Conservation (phyloP, 148 eudicot species). For the Cornus kousa region DNA sequence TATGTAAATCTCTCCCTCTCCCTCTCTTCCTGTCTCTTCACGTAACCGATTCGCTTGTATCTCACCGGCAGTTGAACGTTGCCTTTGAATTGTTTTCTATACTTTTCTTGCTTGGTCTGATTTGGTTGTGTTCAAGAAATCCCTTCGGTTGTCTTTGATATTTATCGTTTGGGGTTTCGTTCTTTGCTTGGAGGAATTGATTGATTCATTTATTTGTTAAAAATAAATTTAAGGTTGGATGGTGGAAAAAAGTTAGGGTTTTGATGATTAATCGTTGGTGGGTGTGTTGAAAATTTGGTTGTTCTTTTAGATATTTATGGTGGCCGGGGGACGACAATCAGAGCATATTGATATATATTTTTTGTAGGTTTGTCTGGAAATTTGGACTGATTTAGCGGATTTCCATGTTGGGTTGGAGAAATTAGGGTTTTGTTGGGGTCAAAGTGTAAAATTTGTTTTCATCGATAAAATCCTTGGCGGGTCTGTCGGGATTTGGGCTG, state of each 20-base stretch:
- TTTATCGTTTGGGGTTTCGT: background rate
- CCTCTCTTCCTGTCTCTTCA: conserved; percentile 5
- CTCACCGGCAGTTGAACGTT: conserved; percentile 8
- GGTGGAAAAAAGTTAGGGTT: conserved; percentile 19
- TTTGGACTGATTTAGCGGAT: background rate
- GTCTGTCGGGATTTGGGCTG: conserved; percentile 11
- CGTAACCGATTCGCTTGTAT: background rate
- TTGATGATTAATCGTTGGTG: conserved; percentile 4
- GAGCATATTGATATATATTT: background rate
- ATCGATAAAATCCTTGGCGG: background rate
- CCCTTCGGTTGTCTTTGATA: background rate
- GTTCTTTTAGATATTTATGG: background rate
- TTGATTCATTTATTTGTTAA: background rate
- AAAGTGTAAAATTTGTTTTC: background rate
- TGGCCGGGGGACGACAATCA: conserved; percentile 5
- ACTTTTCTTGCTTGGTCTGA: background rate
- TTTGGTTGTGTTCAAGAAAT: background rate
- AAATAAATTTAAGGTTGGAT: conserved; percentile 14
- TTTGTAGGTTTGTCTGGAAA: conserved; percentile 10
- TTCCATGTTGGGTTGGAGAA: conserved; percentile 12
- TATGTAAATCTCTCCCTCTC: conserved; percentile 1
- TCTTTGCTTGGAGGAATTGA: conserved; percentile 19
- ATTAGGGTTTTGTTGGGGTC: conserved; percentile 1
- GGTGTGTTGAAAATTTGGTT: conserved; percentile 4
- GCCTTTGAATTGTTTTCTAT: background rate